Conservation (phyloP, 176 grass and related monocot species). For the Stipa capillata region DNA sequence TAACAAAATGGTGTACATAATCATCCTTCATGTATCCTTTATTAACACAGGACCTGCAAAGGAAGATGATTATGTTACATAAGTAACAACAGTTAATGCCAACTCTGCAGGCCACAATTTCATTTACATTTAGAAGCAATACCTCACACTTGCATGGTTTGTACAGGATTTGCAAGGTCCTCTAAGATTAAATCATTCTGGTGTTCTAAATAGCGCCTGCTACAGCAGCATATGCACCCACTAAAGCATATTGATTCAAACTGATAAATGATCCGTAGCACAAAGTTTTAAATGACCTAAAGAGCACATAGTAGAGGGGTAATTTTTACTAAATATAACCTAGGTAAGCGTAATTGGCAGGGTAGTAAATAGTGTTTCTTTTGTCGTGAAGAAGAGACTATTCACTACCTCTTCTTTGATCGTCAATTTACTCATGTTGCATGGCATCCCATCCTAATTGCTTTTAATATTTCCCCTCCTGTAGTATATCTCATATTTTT, state of each 20-base stretch:
- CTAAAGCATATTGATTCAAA: not conserved
- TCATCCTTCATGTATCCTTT: slow-evolving; percentile 99
- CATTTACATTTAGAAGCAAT: not conserved
- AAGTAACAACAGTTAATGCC: not conserved
- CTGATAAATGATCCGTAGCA: not conserved
- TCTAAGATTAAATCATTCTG: not conserved
- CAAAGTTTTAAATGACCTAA: not conserved
- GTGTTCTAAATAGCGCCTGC: not conserved
- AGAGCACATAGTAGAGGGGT: too few relatives aligned
- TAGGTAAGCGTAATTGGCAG: too few relatives aligned
- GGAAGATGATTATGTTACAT: slow-evolving; percentile 1
- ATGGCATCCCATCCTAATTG: too few relatives aligned
- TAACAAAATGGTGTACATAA: slow-evolving; percentile 81
- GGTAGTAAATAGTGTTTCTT: too few relatives aligned
- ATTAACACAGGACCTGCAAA: slow-evolving; percentile 73
- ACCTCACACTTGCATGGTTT: not conserved
- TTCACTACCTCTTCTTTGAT: too few relatives aligned
- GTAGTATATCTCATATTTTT: too few relatives aligned
- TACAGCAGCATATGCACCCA: not conserved
- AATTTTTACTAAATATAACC: too few relatives aligned
- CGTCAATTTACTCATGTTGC: too few relatives aligned
- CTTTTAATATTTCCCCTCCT: too few relatives aligned
- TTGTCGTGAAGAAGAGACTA: too few relatives aligned
- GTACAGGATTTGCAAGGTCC: not conserved
- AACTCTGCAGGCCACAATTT: not conserved